Conservation (phyloP, 108 stramenopile genomes). For the Epithemia pelagica region DNA sequence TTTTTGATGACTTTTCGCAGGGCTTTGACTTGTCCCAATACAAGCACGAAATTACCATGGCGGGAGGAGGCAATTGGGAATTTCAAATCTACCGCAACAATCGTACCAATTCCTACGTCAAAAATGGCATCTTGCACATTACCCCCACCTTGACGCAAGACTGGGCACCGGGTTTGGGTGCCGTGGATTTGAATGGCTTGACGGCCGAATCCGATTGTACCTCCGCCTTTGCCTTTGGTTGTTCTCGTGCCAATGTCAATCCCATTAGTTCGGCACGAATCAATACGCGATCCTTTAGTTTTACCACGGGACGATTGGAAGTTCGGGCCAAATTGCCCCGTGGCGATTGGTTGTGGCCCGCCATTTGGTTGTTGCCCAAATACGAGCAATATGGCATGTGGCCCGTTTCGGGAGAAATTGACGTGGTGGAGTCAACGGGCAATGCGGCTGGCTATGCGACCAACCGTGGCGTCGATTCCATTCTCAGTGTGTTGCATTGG, state of each 20-base stretch:
- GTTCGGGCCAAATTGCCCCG: neutral
- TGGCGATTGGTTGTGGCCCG: conserved; percentile 17
- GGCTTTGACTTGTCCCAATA: neutral
- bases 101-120: conserved; percentile 16
- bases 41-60: conserved; percentile 7
- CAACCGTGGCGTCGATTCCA: neutral
- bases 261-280: neutral
- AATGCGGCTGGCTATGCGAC: conserved; percentile 25
- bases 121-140: conserved; percentile 21
- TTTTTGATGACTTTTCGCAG: neutral
- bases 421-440: conserved; percentile 26
- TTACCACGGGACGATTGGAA: neutral
- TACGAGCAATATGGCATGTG: conserved; percentile 19
- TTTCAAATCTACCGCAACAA: conserved; percentile 15
- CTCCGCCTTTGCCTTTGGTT: neutral
- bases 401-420: conserved; percentile 40
- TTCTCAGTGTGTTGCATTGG: neutral
- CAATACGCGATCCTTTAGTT: neutral
- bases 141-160: neutral
- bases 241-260: neutral
- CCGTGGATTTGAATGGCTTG: neutral
- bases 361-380: conserved; percentile 34
- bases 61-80: conserved; percentile 25
- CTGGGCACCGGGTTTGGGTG: neutral
- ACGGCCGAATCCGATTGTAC: neutral